These are phyloP conservation scores for Lycium barbarum DNA, from an alignment of 257 asterid species.

Conservation along the genomic window DNA sequence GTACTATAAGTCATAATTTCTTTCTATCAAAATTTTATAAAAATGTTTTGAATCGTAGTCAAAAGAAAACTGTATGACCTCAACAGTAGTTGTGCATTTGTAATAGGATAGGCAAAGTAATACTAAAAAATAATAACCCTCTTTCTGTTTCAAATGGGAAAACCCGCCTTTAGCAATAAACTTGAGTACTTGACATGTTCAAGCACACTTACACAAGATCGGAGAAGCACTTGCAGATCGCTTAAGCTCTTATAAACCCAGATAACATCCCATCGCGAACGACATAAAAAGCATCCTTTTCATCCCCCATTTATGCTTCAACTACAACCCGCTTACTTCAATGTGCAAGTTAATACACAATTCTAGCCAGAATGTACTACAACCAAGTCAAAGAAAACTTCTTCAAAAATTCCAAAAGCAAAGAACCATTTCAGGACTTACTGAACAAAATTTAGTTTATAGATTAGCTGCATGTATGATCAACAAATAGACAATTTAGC, in stretches of 20 bases:
- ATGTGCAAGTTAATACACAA: background rate
- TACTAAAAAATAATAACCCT: background rate
- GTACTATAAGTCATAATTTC: background rate
- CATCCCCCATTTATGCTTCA: slow-evolving; percentile 68
- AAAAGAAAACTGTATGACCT: background rate
- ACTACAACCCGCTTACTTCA: background rate
- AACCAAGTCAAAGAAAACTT: too few relatives aligned
- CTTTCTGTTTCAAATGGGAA: too few relatives aligned
- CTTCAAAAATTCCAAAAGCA: background rate
- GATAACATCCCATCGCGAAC: slow-evolving; percentile 62
- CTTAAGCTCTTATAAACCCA: slow-evolving; percentile 88
- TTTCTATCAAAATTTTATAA: background rate
- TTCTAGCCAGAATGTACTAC: background rate
- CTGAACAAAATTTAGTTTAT: background rate
- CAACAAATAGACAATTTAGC: background rate
- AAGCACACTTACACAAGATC: slow-evolving; percentile 60
- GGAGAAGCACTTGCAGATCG: slow-evolving; percentile 78
- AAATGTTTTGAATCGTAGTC: background rate
- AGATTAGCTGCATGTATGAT: background rate
- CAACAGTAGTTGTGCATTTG: background rate
- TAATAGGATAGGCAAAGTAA: background rate
- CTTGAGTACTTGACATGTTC: background rate
- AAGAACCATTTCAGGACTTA: background rate
- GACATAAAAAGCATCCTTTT: slow-evolving; percentile 82
- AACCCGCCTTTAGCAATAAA: background rate